Percentiles rank a stretch among this genome's conserved stretches.
phyloP scores from a whole-genome alignment of 352 stramenopile species.

The Sclerospora graminicola region DNA sequence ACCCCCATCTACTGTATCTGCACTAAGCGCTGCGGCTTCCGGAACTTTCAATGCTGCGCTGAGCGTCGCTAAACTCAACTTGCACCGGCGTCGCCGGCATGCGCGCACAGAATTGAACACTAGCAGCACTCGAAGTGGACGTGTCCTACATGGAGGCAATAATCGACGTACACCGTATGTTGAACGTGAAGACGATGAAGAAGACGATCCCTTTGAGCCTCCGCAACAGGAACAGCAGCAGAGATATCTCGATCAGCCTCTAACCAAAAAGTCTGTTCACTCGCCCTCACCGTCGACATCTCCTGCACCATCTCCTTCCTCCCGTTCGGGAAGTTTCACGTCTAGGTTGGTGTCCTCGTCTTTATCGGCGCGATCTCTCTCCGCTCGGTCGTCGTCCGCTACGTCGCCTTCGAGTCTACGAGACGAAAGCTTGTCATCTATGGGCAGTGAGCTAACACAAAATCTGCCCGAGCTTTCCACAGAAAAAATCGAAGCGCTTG shows the following conservation, averaged over 20 bases:
- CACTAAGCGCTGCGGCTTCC: conserved; percentile 15
- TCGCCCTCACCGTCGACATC: conserved; percentile 10
- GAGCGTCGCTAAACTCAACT: conserved; percentile 23
- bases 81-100: conserved; percentile 21
- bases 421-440: conserved; percentile 18
- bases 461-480: conserved; percentile 26
- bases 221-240: conserved; percentile 12
- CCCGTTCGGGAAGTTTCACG: conserved; percentile 5
- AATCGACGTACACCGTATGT: conserved; percentile 11
- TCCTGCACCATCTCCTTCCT: conserved; percentile 8
- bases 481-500: conserved; percentile 31
- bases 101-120: conserved; percentile 10
- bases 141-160: neutral
- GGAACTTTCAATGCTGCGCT: conserved; percentile 22
- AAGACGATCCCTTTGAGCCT: conserved; percentile 17
- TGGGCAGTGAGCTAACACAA: conserved; percentile 10
- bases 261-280: conserved; percentile 4
- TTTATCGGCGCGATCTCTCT: conserved; percentile 7
- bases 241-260: conserved; percentile 3
- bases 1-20: conserved; percentile 19
- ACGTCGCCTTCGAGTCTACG: conserved; percentile 24
- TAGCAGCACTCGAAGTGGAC: conserved; percentile 1
- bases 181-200: conserved; percentile 17
- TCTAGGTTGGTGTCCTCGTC: conserved; percentile 5
- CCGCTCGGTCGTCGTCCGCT: conserved; percentile 12